Conservation (phyloP, 352 stramenopile genomes). For the Phytophthora gonapodyides region DNA sequence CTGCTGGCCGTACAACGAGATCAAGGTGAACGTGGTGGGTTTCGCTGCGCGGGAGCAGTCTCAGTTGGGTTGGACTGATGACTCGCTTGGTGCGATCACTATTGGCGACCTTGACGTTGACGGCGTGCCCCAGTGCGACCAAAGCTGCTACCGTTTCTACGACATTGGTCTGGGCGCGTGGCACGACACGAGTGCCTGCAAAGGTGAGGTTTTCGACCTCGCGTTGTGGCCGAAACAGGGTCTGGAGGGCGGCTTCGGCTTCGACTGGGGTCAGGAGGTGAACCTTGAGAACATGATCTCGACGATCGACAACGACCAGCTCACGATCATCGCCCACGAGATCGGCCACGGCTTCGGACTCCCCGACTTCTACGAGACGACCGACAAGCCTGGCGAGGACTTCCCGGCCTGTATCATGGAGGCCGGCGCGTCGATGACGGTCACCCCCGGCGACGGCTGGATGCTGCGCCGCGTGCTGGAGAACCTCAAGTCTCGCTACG, state of each 20-base stretch:
- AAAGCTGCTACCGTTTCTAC: constrained; percentile 34
- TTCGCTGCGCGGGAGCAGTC: constrained; percentile 12
- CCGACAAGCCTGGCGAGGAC: background rate
- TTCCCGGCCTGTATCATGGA: constrained; percentile 17
- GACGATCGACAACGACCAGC: constrained; percentile 20
- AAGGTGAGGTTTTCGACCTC: constrained; percentile 28
- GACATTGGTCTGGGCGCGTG: constrained; percentile 7
- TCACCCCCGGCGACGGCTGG: constrained; percentile 17
- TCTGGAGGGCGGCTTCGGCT: constrained; percentile 22
- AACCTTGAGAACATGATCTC: constrained; percentile 32
- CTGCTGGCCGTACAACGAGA: constrained; percentile 20
- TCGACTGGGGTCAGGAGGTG: constrained; percentile 16
- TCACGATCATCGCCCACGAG: constrained; percentile 34
- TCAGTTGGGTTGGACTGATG: constrained; percentile 32
- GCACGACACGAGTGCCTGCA: constrained; percentile 32
- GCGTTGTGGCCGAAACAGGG: constrained; percentile 32
- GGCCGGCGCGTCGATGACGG: constrained; percentile 6
- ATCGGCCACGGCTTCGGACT: constrained; percentile 25
- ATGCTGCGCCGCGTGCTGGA: constrained; percentile 23
- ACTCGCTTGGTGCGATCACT: constrained; percentile 41
- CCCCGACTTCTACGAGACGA: constrained; percentile 23
- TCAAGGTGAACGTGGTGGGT: constrained; percentile 17
- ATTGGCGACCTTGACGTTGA: constrained; percentile 21
- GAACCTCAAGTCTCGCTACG: constrained; percentile 17
- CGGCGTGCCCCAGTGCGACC: constrained; percentile 30